These are phyloP conservation scores for Paramecium biaurelia DNA, from an alignment of 73 alveolate genomes.

Conservation along the genomic window DNA sequence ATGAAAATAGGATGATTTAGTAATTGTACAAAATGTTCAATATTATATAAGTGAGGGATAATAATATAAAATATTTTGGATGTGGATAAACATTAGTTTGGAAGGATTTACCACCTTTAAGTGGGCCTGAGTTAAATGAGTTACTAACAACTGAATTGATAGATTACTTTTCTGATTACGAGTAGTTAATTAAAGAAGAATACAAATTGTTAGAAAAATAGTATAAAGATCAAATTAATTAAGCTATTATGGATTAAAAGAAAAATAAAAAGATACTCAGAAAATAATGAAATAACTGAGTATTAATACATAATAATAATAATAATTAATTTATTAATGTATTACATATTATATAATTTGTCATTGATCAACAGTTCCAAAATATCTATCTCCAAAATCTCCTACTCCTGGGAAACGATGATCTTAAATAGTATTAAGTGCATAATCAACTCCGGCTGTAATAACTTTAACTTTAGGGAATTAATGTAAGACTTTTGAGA, in stretches of 20 bases:
- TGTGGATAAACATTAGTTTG: neutral
- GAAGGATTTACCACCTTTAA: neutral
- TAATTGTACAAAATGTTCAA: no score
- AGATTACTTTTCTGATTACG: neutral
- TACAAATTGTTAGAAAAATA: neutral
- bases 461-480: conserved; percentile 7
- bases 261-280: neutral
- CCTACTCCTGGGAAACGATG: neutral
- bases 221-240: neutral
- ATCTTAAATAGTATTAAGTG: neutral
- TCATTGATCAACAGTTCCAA: conserved; percentile 40
- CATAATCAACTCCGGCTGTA: conserved; percentile 25
- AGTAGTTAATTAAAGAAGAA: neutral
- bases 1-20: no score
- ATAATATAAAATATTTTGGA: neutral
- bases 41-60: no score
- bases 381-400: conserved; percentile 45
- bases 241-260: neutral
- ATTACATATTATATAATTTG: neutral
- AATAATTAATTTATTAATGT: neutral
- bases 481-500: neutral
- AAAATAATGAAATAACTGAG: neutral
- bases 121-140: neutral
- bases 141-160: neutral
- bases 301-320: neutral